phyloP scores from a whole-genome alignment of 1,284 basidiomycete genomes.

The Ustilago curta region DNA sequence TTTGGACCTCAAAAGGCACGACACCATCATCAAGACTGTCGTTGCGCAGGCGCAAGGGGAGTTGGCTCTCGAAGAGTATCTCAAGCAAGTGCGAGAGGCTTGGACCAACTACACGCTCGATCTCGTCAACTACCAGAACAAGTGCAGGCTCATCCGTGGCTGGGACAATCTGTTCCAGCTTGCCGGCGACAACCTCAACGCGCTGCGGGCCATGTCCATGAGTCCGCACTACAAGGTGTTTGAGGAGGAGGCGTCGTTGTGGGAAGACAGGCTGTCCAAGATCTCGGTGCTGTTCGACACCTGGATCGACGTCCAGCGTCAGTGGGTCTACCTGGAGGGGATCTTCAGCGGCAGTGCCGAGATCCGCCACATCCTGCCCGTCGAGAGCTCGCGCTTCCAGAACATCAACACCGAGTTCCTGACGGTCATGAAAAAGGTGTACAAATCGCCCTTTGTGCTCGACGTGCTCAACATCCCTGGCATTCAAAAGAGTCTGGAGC shows the following conservation, averaged over 20 bases:
- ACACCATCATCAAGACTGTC: slow-evolving; percentile 88
- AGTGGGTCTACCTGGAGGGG: slow-evolving; percentile 99
- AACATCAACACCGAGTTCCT: slow-evolving; percentile 99
- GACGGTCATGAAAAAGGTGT: slow-evolving; percentile 98
- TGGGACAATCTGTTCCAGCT: slow-evolving; percentile 86
- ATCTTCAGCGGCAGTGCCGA: slow-evolving; percentile 99
- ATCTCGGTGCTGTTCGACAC: slow-evolving; percentile 88
- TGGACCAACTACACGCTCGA: slow-evolving; percentile 98
- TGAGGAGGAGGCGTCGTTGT: slow-evolving; percentile 71
- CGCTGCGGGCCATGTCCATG: slow-evolving; percentile 85
- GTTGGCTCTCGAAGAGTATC: slow-evolving; percentile 71
- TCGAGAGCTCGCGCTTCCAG: slow-evolving; percentile 95
- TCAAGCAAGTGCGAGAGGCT: slow-evolving; percentile 82
- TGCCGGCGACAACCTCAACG: slow-evolving; percentile 81
- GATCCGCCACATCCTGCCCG: slow-evolving; percentile 84
- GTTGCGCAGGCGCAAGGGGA: slow-evolving; percentile 98
- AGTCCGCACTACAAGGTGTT: slow-evolving; percentile 68
- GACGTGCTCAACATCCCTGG: slow-evolving; percentile 97
- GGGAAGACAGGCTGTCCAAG: slow-evolving; percentile 69
- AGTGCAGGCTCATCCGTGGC: slow-evolving; percentile 87
- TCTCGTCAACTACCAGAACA: slow-evolving; percentile 98
- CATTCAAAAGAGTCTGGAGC: slow-evolving; percentile 96
- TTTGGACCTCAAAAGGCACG: slow-evolving; percentile 93
- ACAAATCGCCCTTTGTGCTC: slow-evolving; percentile 96
- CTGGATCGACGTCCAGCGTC: slow-evolving; percentile 99